Evolutionary conservation across 2,329 filamentous ascomycete genomes (phyloP).

Genomic region (Hortaea werneckii): DNA sequence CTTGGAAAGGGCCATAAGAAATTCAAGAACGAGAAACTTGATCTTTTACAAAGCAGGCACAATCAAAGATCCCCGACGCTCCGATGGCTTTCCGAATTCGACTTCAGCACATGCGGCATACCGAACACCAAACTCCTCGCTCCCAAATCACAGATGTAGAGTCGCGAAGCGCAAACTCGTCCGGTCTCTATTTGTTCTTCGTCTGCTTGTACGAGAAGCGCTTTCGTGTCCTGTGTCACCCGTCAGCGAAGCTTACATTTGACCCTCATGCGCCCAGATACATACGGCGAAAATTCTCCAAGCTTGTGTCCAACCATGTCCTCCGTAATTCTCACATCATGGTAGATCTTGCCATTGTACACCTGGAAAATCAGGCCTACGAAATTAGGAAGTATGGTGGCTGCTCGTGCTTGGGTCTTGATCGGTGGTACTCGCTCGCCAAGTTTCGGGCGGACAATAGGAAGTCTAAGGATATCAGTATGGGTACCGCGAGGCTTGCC

Average conservation of each 20-base stretch:
- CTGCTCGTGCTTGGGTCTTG: slow-evolving; percentile 74
- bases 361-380: slow-evolving; percentile 83
- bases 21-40: too few species aligned
- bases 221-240: slow-evolving; percentile 50
- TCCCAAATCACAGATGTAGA: not conserved
- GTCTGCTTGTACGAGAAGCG: slow-evolving; percentile 58
- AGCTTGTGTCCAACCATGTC: slow-evolving; percentile 96
- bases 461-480: slow-evolving; percentile 38
- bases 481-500: not conserved
- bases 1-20: too few species aligned
- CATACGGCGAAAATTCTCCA: slow-evolving; percentile 82
- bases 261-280: slow-evolving; percentile 15
- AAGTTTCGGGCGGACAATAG: slow-evolving; percentile 50
- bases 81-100: too few species aligned
- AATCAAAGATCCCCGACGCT: too few species aligned
- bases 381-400: slow-evolving; percentile 86
- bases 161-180: too few species aligned
- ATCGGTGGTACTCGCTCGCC: slow-evolving; percentile 62
- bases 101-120: too few species aligned
- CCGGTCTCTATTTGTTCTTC: slow-evolving; percentile 52
- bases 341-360: slow-evolving; percentile 82
- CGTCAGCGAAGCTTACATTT: not conserved
- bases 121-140: not conserved
- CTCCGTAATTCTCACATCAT: slow-evolving; percentile 75
- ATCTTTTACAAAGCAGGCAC: too few species aligned